phyloP scores from a whole-genome alignment of 805 yeast genomes.

The Candida hispaniensis region DNA sequence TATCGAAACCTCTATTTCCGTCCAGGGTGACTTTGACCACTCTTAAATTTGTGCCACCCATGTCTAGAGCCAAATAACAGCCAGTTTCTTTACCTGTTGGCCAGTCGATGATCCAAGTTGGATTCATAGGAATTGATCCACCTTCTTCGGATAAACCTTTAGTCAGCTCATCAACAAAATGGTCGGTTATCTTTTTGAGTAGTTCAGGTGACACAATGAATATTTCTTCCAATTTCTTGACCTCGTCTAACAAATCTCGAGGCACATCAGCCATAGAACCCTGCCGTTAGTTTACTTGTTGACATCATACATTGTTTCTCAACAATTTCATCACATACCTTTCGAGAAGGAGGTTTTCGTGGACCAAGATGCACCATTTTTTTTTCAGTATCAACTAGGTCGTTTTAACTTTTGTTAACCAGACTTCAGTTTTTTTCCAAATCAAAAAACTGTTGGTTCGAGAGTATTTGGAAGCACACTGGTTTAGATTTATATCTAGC shows the following conservation, averaged over 20 bases:
- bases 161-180: slow-evolving; percentile 67
- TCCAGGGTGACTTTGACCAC: slow-evolving; percentile 77
- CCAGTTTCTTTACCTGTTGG: slow-evolving; percentile 92
- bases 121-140: slow-evolving; percentile 92
- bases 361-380: slow-evolving; percentile 80
- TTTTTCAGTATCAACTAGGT: too few relatives aligned
- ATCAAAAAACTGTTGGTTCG: too few relatives aligned
- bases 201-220: slow-evolving; percentile 53
- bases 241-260: slow-evolving; percentile 46
- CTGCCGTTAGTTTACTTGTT: slow-evolving; percentile 20
- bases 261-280: slow-evolving; percentile 61
- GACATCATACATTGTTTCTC: neutral
- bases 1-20: slow-evolving; percentile 77
- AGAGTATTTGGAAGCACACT: too few relatives aligned
- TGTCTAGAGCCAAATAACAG: slow-evolving; percentile 81
- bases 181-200: slow-evolving; percentile 57
- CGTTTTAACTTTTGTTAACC: too few relatives aligned
- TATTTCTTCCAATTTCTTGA: slow-evolving; percentile 45
- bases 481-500: too few relatives aligned
- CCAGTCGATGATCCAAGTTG: slow-evolving; percentile 89
- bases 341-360: slow-evolving; percentile 69
- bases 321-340: slow-evolving; percentile 33
- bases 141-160: slow-evolving; percentile 64
- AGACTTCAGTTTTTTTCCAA: too few relatives aligned
- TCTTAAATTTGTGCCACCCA: slow-evolving; percentile 95